phyloP scores from a whole-genome alignment of 208 protist genomes.

The Herpetomonas tarakana region DNA sequence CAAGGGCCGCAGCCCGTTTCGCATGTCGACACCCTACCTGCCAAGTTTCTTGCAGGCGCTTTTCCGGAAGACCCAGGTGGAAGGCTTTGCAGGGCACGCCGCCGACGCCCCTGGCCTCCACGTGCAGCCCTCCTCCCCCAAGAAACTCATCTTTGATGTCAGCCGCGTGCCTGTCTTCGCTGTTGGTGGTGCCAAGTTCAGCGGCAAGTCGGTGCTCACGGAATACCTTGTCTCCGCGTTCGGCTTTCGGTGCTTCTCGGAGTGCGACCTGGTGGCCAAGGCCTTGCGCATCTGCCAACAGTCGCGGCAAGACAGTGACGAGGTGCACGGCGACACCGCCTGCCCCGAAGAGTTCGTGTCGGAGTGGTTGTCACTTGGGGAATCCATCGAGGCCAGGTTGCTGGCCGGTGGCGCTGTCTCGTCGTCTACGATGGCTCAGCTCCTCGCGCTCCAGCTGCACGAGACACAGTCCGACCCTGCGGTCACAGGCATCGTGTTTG shows the following conservation, averaged over 20 bases:
- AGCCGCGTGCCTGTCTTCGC: constrained; percentile 57
- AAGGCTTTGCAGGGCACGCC: background rate
- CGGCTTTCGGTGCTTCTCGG: constrained; percentile 47
- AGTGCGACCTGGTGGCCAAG: constrained; percentile 48
- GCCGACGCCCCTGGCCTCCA: too few relatives aligned
- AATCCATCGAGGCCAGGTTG: constrained; percentile 31
- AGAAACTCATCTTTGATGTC: constrained; percentile 36
- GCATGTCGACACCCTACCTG: constrained; percentile 21
- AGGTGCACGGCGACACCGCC: constrained; percentile 5
- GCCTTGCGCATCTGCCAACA: constrained; percentile 30
- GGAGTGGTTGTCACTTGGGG: constrained; percentile 39
- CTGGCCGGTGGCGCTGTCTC: constrained; percentile 43
- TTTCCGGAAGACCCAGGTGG: background rate
- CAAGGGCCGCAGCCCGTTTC: constrained; percentile 16
- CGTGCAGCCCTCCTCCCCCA: background rate
- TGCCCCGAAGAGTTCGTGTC: background rate
- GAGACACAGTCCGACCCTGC: constrained; percentile 23
- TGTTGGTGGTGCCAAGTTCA: constrained; percentile 71
- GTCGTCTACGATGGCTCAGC: constrained; percentile 28
- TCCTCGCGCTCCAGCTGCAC: constrained; percentile 48
- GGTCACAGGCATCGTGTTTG: constrained; percentile 54
- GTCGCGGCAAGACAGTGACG: constrained; percentile 17
- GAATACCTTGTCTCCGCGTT: constrained; percentile 31
- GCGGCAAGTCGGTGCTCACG: constrained; percentile 74
- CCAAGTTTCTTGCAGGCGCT: constrained; percentile 12